Base-by-base conservation (phyloP, 73 alveolate genomes). In the Blepharisma stoltei region DNA sequence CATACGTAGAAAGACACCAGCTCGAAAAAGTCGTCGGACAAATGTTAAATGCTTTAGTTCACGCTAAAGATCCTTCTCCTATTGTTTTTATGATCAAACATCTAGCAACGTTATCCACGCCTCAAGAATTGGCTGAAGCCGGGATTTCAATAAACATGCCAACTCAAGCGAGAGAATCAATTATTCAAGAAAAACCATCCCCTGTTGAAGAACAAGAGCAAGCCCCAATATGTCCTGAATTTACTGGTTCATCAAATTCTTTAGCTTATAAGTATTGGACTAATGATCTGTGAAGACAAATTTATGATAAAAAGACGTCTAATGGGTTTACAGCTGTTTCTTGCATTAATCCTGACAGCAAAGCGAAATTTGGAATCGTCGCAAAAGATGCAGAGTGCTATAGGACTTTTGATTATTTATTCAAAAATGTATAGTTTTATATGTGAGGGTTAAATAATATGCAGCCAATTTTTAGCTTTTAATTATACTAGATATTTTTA, bases 31-130 rank as follows among this genome's bases (percentile, higher is more conserved):
- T 69, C 47, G 65, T 88, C 65, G 65, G 83, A 5, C 91, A 88
- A 69, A 85, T 88, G 93, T 88, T 88, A 23, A 88, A 88, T 66
- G 54, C 92, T 14, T 76, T 88, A 38, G 93, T 88, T 60, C 92
- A 88, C 47, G 83, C 71, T 27, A 88, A 88, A 77, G 90, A 77
- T 41, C 85, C 86, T 18, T 81, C 86, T 48, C 95, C 95, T 6
- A 81, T 54, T 48, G 77, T 88, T 27, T 88, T 76, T 81, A 85
- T 88, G 93, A 86, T 88, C 37, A 87, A 87, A 71, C 84, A 78
- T 67, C 70, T 87, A 41, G 88, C 94, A 0, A 67, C 71, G n/a
- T 44, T 76, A 54, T 82, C 78, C 32, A 82, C 88, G 5, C 81
- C 86, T 60, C 77, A 65, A 14, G 90, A 86, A 41, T 65, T 83